A percentile compares a stretch with the other conserved stretches of the same genome.
phyloP scores from a whole-genome alignment of 108 stramenopile species.

The Cyclotella sp. region DNA sequence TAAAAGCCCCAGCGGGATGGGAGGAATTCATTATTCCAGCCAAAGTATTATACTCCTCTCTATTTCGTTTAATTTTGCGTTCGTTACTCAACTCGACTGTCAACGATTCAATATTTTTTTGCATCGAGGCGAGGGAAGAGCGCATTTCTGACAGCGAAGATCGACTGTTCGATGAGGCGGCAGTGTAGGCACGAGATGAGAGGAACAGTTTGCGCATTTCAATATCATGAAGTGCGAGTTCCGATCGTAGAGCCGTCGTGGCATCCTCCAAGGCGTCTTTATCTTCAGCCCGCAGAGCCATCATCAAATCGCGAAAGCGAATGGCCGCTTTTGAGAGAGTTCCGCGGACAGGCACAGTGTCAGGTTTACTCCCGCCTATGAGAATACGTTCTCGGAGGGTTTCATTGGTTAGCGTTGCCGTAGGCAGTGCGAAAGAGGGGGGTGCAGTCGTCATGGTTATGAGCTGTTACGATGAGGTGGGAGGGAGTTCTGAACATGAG shows the following conservation, averaged over 20 bases:
- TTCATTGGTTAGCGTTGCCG: slow-evolving; percentile 16
- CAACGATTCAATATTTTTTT: slow-evolving; percentile 28
- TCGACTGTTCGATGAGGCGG: slow-evolving; percentile 16
- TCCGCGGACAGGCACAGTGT: slow-evolving; percentile 26
- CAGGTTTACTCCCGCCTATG: slow-evolving; percentile 28
- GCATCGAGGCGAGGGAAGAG: slow-evolving; percentile 1
- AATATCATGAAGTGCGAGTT: slow-evolving; percentile 40
- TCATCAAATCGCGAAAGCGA: slow-evolving; percentile 28
- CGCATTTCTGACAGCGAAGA: slow-evolving; percentile 24
- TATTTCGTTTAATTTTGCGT: slow-evolving; percentile 3
- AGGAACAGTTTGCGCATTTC: slow-evolving; percentile 45
- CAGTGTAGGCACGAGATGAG: slow-evolving; percentile 32
- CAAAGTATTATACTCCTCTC: slow-evolving; percentile 45
- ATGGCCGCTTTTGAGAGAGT: slow-evolving; percentile 39
- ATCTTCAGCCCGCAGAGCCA: not conserved
- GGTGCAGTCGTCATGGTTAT: not conserved
- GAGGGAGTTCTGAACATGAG: no score
- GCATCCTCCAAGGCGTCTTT: not conserved
- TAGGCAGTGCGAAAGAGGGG: slow-evolving; percentile 5
- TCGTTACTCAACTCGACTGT: slow-evolving; percentile 17
- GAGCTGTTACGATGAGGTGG: no score
- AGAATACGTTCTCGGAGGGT: slow-evolving; percentile 53
- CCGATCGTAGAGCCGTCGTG: slow-evolving; percentile 19
- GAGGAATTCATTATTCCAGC: slow-evolving; percentile 35
- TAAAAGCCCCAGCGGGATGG: slow-evolving; percentile 24